Evolutionary conservation across 108 stramenopile genomes (phyloP).

Genomic region (Nannochloropsis salina): DNA sequence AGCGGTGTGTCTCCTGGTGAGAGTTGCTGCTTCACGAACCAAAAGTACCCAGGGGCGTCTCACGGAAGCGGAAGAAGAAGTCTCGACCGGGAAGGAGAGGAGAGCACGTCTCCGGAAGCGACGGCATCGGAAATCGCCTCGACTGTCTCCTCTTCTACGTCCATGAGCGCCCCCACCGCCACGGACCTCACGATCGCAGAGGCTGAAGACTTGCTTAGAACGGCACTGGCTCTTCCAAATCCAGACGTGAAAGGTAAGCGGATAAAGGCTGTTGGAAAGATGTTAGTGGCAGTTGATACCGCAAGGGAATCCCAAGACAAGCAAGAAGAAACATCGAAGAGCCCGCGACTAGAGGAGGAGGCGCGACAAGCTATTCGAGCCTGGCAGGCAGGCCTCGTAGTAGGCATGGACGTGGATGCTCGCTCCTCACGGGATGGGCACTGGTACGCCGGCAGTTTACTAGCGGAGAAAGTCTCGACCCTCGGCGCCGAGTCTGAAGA

Average conservation of each 20-base stretch:
- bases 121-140: neutral
- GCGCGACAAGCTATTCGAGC: neutral
- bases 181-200: neutral
- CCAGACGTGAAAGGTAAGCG: neutral
- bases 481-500: neutral
- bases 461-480: neutral
- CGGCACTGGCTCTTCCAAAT: neutral
- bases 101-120: too few relatives aligned
- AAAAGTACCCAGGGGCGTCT: too few relatives aligned
- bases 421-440: neutral
- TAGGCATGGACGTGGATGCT: constrained; percentile 12
- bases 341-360: neutral
- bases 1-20: too few relatives aligned
- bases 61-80: too few relatives aligned
- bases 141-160: neutral
- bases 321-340: neutral
- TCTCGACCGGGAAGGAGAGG: too few relatives aligned
- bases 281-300: neutral
- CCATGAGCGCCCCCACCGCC: neutral
- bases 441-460: neutral
- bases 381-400: neutral
- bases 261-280: neutral
- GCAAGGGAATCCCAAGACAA: neutral
- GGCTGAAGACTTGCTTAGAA: constrained; percentile 7
- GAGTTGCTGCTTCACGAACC: too few relatives aligned